Conservation (phyloP, 768 basidiomycete genomes). For the Exidia glandulosa region DNA sequence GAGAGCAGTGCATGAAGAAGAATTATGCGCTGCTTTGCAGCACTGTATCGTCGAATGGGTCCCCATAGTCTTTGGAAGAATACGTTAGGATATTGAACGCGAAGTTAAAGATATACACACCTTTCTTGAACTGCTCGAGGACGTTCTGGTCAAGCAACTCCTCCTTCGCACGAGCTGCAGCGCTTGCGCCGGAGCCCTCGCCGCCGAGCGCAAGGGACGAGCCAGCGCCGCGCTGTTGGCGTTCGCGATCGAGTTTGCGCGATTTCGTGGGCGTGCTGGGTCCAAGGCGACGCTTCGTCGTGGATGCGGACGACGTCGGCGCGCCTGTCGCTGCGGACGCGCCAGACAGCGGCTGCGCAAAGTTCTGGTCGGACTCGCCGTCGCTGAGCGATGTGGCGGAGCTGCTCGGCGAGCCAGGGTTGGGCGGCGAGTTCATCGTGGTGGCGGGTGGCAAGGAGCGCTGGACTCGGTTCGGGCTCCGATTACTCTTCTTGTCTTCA, state of each 20-base stretch:
- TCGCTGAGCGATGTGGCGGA: background rate
- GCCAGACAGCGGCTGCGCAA: background rate
- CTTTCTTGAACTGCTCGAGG: background rate
- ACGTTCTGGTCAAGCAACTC: background rate
- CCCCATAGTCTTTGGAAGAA: no score
- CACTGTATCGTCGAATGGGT: background rate
- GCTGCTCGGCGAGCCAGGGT: background rate
- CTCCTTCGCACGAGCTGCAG: background rate
- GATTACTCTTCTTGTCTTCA: no score
- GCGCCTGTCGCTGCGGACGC: background rate
- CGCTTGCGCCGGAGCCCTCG: background rate
- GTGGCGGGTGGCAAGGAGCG: no score
- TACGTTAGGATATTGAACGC: background rate
- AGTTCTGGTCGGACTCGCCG: background rate
- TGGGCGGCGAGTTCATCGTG: background rate
- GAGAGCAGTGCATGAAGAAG: background rate
- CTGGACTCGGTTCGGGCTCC: no score
- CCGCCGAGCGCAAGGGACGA: background rate
- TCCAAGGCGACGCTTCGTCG: background rate
- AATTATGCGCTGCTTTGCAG: background rate
- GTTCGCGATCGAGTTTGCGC: background rate
- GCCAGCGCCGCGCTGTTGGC: background rate
- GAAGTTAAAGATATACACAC: background rate
- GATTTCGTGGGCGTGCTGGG: background rate
- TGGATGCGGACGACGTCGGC: background rate